Evolutionary conservation across 495 filamentous ascomycete species (phyloP).

Genomic region (Talaromyces wortmannii): DNA sequence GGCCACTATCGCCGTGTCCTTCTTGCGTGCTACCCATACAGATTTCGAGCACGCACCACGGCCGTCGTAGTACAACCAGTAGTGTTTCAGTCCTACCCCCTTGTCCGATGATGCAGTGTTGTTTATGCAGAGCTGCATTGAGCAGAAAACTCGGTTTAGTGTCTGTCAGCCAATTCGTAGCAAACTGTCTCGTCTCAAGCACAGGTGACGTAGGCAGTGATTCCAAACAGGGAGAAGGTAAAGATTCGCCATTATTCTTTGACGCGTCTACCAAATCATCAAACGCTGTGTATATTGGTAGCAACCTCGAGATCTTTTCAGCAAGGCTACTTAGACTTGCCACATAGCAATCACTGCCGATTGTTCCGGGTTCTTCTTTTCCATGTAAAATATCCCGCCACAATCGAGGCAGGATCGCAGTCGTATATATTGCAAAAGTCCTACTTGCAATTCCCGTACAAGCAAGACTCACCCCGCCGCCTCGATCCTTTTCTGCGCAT

Average conservation of each 20-base stretch:
- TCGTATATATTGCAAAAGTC: slow-evolving; percentile 1
- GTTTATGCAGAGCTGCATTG: neutral
- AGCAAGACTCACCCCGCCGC: neutral
- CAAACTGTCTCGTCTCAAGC: neutral
- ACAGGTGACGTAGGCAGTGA: neutral
- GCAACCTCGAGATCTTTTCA: neutral
- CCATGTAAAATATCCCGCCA: neutral
- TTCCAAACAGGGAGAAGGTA: neutral
- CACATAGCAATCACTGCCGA: neutral
- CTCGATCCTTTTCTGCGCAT: neutral
- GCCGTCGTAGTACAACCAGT: neutral
- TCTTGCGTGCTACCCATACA: neutral
- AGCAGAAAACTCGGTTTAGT: neutral
- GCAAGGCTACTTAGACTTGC: neutral
- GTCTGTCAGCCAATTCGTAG: neutral
- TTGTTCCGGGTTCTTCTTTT: neutral
- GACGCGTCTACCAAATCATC: neutral
- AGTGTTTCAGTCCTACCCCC: neutral
- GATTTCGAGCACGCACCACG: slow-evolving; percentile 3
- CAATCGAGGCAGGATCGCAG: neutral
- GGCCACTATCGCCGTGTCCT: neutral
- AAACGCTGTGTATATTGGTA: slow-evolving; percentile 1
- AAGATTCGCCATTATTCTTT: neutral
- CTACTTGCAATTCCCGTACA: neutral
- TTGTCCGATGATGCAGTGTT: slow-evolving; percentile 2